Evolutionary conservation across 495 filamentous ascomycete genomes (phyloP), one percentile per base, ranked within the genome.

Genomic region (Talaromyces nanjingensis): DNA sequence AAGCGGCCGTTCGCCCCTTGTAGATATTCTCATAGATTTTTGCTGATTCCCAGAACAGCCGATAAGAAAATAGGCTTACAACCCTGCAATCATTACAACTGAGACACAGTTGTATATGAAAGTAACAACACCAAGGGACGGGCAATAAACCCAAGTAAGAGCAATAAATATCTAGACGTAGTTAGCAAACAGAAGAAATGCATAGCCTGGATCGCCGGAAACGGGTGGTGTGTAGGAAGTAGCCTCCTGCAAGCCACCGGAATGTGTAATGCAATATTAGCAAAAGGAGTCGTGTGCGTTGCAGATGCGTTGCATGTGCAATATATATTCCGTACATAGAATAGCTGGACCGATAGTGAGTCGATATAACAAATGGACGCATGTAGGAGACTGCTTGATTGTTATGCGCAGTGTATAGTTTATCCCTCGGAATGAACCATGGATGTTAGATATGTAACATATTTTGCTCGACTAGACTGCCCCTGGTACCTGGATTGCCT

Each of bases 261-360:
- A 60, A 60, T 60, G 59, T 27, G 59, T 39, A 49, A 47, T 60
- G 59, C 59, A 45, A 60, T 60, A 47, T 42, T 34, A 18, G 42
- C n/a, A n/a, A 47, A 33, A 18, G 42, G 42, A 18, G 42, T n/a
- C 16, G 42, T 47, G 42, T 18, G 18, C 22, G 45, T 49, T 49
- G 45, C 45, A 49, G 45, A 9, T 49, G 45, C 18, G 45, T 49
- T 20, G 45, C 45, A 49, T 49, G 18, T 22, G 7, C 18, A 49
- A 20, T 49, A 16, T 42, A 42, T 16, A 12, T 11, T 14, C 34
- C n/a, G n/a, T 18, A 47, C 42, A 47, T 47, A 14, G n/a, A 6
- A 39, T 39, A 14, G 34, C 3, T 39, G 9, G 12, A 39, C 11
- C 3, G 34, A 39, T 39, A 39, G 34, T 39, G 34, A 39, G 34